Evolutionary conservation across 768 basidiomycete genomes (phyloP), one percentile per base, ranked within the genome.

Genomic region (Atractiella rhizophila): DNA sequence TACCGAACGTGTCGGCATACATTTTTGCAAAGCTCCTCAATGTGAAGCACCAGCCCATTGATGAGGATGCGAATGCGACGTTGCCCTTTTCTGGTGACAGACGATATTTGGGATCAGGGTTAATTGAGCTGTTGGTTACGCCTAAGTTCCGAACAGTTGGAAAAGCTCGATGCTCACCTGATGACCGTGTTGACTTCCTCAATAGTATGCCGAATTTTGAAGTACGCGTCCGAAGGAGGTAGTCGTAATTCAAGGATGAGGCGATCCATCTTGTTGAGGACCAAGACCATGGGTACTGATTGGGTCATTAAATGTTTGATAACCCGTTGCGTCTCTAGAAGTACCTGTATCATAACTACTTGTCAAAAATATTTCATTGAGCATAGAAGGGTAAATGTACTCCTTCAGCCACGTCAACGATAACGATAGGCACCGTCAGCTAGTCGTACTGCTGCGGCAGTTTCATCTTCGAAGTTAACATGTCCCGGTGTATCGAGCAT

Each of bases 41-140:
- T 3, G 91, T 94, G 59, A 96, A 96, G 57, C 81, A 88, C 81
- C 86, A 98, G 35, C 71, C 74, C 82, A 94, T 88, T 56, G 88
- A 81, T 0, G 86, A 75, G 53, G 82, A 86, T 30, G 85, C 86
- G 54, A 98, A 98, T 1, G 86, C 81, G 29, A 98, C 85, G 53
- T 98, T 98, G 32, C 86, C 88, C 29, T 70, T 69, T 57, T 98
- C 91, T 2, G 91, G 91, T 50, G 83, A 88, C 35, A 98, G 59
- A 32, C 91, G 71, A 35, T 80, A 63, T 36, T 74, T 73, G 32
- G 86, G 80, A 58, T 85, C 74, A 2, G 83, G 78, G 59, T 94
- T 71, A 52, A 96, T 81, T 35, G 55, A n/a, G n/a, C n/a, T n/a
- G n/a, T n/a, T n/a, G n/a, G n/a, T n/a, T n/a, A n/a, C n/a, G n/a